These are phyloP conservation scores for Emericellopsis atlantica DNA, from an alignment of 2,329 filamentous ascomycete species.

Conservation along the genomic window DNA sequence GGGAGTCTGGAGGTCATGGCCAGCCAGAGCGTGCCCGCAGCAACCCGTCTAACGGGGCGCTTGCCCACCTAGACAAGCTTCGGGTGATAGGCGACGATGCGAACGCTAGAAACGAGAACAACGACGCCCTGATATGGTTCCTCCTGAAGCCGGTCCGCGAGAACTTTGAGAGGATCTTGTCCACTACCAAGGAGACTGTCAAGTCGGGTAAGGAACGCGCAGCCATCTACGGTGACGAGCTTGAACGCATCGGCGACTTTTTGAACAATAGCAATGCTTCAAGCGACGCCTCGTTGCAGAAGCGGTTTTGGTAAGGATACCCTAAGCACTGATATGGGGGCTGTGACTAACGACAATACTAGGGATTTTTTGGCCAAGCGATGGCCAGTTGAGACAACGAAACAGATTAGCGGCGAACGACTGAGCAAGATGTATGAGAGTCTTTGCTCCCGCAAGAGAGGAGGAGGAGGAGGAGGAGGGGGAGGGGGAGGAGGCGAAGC, in stretches of 20 bases:
- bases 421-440: conserved; percentile 31
- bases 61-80: conserved; percentile 27
- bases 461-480: no score
- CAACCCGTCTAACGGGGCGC: conserved; percentile 19
- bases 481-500: no score
- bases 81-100: conserved; percentile 34
- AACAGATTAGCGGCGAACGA: conserved; percentile 26
- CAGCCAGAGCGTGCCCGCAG: conserved; percentile 19
- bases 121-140: conserved; percentile 33
- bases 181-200: conserved; percentile 49
- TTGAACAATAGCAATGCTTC: conserved; percentile 35
- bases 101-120: conserved; percentile 30
- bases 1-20: conserved; percentile 15
- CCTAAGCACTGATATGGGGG: not conserved
- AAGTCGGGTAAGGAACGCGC: conserved; percentile 50
- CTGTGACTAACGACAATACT: not conserved
- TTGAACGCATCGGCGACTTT: conserved; percentile 50
- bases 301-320: conserved; percentile 35
- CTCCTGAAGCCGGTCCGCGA: conserved; percentile 45
- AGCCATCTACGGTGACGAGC: conserved; percentile 45
- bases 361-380: conserved; percentile 32
- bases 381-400: conserved; percentile 31
- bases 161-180: conserved; percentile 45
- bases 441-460: conserved; percentile 7
- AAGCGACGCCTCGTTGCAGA: conserved; percentile 28